Evolutionary conservation across 1,139 yeast genomes (phyloP).

Genomic region (Arxiozyma slooffiae): DNA sequence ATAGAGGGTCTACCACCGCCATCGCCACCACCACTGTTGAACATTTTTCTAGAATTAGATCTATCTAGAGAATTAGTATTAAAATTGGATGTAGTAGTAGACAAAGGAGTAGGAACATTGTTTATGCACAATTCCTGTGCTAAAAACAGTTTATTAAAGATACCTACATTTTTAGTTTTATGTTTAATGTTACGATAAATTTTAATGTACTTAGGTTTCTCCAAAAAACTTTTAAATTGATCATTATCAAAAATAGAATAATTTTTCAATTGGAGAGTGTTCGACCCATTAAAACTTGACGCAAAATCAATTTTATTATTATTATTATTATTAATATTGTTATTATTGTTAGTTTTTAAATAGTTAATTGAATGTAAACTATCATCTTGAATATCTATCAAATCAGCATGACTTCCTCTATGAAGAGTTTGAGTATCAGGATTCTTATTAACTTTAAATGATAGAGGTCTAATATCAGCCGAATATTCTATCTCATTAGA

Average conservation of each 20-base stretch:
- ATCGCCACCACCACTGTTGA: neutral
- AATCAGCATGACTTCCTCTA: neutral
- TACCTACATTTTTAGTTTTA: conserved; percentile 33
- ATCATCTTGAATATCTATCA: neutral
- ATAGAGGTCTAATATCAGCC: conserved; percentile 17
- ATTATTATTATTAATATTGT: neutral
- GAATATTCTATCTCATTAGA: conserved; percentile 3
- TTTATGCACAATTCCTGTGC: conserved; percentile 62
- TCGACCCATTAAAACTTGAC: neutral
- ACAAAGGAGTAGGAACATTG: neutral
- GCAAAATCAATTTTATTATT: neutral
- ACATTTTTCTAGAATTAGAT: neutral
- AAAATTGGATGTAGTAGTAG: conserved; percentile 8
- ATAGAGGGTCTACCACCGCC: neutral
- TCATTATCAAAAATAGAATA: conserved; percentile 22
- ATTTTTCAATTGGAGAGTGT: conserved; percentile 4
- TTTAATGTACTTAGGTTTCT: conserved; percentile 47
- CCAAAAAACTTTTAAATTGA: conserved; percentile 34
- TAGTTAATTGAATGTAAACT: neutral
- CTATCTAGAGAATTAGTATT: neutral
- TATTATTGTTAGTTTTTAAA: neutral
- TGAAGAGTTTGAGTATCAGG: neutral
- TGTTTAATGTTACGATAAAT: conserved; percentile 34
- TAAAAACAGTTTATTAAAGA: conserved; percentile 51
- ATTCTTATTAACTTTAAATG: conserved; percentile 11